Base-by-base conservation (phyloP, 1,284 basidiomycete species). In the Ganoderma lucidum region DNA sequence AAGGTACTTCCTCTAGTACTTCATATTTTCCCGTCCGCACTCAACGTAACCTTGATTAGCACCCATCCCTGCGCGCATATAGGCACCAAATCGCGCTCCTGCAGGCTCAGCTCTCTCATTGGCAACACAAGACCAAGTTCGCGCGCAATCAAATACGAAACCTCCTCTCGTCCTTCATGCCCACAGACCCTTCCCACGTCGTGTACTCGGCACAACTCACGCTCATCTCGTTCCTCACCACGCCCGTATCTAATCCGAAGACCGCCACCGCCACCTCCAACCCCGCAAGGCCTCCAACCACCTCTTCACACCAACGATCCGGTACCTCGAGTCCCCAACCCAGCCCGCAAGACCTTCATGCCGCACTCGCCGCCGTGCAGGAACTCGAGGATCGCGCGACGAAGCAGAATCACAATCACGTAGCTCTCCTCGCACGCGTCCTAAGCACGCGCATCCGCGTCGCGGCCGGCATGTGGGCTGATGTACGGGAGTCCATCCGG, bases 11-110 rank as follows among this genome's bases (percentile, higher is more conserved):
- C 12, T 53, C 9, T 14, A 19, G 28, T 3, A 30, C 23, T 19
- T 8, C 48, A 23, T 23, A 39, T 23, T 2, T 35, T n/a, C 0
- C 9, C 14, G 35, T 4, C 19, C 32, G 74, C 23, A 64, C 48
- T 15, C 56, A 15, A 48, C 45, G 2, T 2, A 10, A 48, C 1
- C 6, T 2, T 15, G 6, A 67, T 0, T 68, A 91, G 88, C 88
- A 91, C 73, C 89, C 92, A 2, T 85, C 89, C 10, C 81, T 93
- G 12, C 83, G 86, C 63, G 78, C 83, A 19, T 90, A 90, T 75
- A 86, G 84, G 63, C 86, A 87, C 17, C 85, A 87, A 71, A 78
- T 93, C 28, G 84, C 85, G 0, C 81, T 89, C 41, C 84, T 91
- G 44, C 89, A 90, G 48, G 87, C 88, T 2, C 87, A 86, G 53